Percentiles rank a stretch among this genome's conserved stretches.
Evolutionary conservation across 2,329 filamentous ascomycete genomes (phyloP).

Genomic region (Fusarium luffae): DNA sequence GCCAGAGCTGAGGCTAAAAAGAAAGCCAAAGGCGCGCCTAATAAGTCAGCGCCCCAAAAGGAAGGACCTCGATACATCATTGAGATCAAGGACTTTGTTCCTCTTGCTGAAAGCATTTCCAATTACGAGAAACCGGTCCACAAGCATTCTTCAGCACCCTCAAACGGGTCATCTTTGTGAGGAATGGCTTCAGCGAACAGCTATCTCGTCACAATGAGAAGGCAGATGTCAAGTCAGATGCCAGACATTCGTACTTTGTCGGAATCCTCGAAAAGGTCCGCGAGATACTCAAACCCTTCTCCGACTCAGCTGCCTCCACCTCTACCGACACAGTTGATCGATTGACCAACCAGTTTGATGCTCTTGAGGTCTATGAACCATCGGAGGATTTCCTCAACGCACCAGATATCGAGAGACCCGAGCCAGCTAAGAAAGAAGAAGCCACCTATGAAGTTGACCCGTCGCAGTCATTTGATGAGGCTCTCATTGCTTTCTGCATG

Average conservation of each 20-base stretch:
- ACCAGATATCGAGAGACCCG: conserved; percentile 37
- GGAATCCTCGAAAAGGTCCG: conserved; percentile 51
- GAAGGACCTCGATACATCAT: conserved; percentile 45
- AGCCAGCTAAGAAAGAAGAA: conserved; percentile 3
- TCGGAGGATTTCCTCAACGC: conserved; percentile 48
- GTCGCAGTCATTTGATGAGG: conserved; percentile 40
- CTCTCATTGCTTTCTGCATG: conserved; percentile 41
- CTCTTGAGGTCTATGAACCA: not conserved
- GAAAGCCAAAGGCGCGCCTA: not conserved
- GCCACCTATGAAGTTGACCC: conserved; percentile 50
- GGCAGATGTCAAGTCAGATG: conserved; percentile 38
- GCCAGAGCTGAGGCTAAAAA: not conserved
- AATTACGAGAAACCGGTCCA: conserved; percentile 35
- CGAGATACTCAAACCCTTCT: conserved; percentile 38
- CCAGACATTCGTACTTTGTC: conserved; percentile 50
- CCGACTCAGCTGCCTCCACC: not conserved
- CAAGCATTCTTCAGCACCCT: conserved; percentile 47
- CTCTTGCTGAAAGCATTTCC: conserved; percentile 53
- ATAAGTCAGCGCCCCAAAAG: not conserved
- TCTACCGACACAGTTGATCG: not conserved
- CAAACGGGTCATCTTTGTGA: conserved; percentile 51
- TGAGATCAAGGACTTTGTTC: conserved; percentile 52
- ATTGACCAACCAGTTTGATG: not conserved
- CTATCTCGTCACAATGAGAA: conserved; percentile 30
- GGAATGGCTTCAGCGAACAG: conserved; percentile 45